phyloP scores from a whole-genome alignment of 2,329 filamentous ascomycete species.

The Trichophyton mentagrophytes region DNA sequence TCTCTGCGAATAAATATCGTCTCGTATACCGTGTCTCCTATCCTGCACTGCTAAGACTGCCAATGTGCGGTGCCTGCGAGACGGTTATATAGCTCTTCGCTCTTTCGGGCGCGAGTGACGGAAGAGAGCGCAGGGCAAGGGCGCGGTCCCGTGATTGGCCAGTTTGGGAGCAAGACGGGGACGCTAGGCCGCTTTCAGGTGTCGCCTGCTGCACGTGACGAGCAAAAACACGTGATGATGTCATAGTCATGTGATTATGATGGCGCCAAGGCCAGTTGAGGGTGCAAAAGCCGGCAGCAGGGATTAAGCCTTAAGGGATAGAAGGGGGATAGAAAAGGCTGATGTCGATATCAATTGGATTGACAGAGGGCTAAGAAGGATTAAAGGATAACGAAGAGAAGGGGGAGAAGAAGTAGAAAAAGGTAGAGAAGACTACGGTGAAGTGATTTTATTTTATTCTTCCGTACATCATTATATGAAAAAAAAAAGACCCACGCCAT shows the following conservation, averaged over 20 bases:
- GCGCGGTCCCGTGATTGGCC: slow-evolving; percentile 22
- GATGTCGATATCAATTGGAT: too few species aligned
- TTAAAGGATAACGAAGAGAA: too few species aligned
- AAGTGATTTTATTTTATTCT: background rate
- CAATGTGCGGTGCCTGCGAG: background rate
- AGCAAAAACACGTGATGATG: background rate
- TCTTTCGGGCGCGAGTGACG: slow-evolving; percentile 1
- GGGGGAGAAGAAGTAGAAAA: background rate
- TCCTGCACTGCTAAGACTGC: too few species aligned
- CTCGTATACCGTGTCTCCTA: too few species aligned
- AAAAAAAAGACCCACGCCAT: slow-evolving; percentile 29
- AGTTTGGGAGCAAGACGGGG: slow-evolving; percentile 21
- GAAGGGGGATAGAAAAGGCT: too few species aligned
- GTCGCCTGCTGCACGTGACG: background rate
- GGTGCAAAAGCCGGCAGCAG: background rate
- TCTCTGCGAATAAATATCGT: too few species aligned
- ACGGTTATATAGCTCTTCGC: background rate
- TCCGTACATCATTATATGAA: slow-evolving; percentile 12
- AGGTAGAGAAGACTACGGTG: background rate
- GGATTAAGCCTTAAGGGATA: background rate
- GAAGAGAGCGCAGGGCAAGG: slow-evolving; percentile 6
- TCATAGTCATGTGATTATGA: background rate
- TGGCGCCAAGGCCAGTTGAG: background rate
- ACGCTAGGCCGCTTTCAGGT: background rate
- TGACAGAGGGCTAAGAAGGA: background rate